Evolutionary conservation across 768 basidiomycete species (phyloP), one percentile per base, ranked within the genome.

Genomic region (Sarcomyxa edulis): DNA sequence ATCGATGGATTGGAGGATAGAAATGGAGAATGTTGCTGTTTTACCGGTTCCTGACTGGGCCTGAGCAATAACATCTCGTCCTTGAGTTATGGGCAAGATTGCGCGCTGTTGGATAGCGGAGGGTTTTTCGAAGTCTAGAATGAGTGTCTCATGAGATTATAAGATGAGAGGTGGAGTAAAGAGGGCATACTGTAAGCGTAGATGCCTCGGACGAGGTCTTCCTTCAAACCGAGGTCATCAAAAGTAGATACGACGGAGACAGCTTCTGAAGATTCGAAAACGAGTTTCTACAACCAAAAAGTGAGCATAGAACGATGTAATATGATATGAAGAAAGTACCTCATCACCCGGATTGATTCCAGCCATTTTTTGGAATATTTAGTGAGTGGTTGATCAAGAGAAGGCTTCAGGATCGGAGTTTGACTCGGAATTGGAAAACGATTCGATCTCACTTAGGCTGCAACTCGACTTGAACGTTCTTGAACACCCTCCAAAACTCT

Each of bases 11-110:
- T 99, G 95, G 37, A 99, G 81, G 61, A 96, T 91, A 49, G 94
- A 88, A 59, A 99, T 96, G 50, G 93, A 94, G 68, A 97, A 97
- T 14, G 95, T 96, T 5, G 95, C 95, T 7, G 95, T 99, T 89
- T 98, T 99, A 76, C 95, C 95, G 25, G 95, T 97, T 59, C 95
- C 95, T 23, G 94, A 96, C 68, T 98, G 95, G 29, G 95, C 95
- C 69, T 97, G 95, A 24, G 95, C 95, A 60, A 99, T 97, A 44
- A 97, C 95, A 74, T 98, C 95, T 48, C 94, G 83, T 20, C 90
- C 90, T 69, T 90, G 86, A 34, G 81, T 89, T 57, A 99, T 95
- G 36, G 95, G 95, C 43, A 95, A 71, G 62, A 99, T 97, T 34
- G 95, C 95, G 48, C 94, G 85, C 66, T 96, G 92, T 68, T 99